Evolutionary conservation across 2,329 filamentous ascomycete genomes (phyloP).

Genomic region (Neofusicoccum kwambonambiense): DNA sequence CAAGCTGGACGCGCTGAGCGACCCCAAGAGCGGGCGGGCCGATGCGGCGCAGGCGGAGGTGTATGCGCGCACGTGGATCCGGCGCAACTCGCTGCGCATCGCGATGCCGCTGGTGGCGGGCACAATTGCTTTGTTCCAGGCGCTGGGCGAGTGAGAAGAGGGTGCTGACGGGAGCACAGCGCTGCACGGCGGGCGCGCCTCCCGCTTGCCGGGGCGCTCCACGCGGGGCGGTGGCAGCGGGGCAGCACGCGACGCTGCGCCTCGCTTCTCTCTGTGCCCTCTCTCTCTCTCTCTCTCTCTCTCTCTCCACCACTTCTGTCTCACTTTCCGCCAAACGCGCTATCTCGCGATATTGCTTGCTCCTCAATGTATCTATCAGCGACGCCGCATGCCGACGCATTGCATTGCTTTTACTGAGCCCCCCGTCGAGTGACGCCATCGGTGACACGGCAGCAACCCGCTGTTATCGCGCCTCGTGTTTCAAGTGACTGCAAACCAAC

Average conservation of each 20-base stretch:
- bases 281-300: too few species aligned
- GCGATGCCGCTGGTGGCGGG: slow-evolving; percentile 37
- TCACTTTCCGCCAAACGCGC: too few species aligned
- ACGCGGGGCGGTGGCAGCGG: neutral
- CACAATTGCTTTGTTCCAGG: slow-evolving; percentile 32
- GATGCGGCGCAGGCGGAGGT: slow-evolving; percentile 32
- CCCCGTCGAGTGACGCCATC: neutral
- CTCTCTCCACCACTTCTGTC: neutral
- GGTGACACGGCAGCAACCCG: neutral
- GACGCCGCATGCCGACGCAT: neutral
- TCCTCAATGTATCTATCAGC: neutral
- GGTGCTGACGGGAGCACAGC: neutral
- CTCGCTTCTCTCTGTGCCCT: too few species aligned
- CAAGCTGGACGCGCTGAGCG: slow-evolving; percentile 45
- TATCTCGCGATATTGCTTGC: neutral
- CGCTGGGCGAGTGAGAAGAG: neutral
- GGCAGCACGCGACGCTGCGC: neutral
- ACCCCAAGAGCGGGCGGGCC: slow-evolving; percentile 30
- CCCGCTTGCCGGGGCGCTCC: too few species aligned
- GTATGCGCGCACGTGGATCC: slow-evolving; percentile 37
- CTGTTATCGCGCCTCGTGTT: neutral
- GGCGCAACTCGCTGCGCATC: slow-evolving; percentile 36
- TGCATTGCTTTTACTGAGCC: neutral
- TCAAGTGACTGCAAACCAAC: neutral
- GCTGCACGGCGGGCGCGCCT: too few species aligned